These are phyloP conservation scores for Aureobasidium sp. DNA, from an alignment of 2,329 filamentous ascomycete species.

Conservation along the genomic window DNA sequence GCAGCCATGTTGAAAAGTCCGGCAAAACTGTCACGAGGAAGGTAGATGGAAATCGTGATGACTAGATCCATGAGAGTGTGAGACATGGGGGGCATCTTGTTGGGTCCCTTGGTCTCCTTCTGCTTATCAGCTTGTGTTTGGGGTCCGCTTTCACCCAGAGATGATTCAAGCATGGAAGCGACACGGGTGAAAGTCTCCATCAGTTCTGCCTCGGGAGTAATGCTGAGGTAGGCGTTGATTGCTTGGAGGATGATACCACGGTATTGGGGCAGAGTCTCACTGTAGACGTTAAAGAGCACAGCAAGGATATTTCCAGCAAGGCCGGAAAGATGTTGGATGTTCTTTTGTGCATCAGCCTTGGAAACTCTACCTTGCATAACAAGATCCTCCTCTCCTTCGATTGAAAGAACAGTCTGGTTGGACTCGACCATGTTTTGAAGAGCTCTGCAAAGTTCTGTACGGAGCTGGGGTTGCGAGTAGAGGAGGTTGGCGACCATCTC, in stretches of 20 bases:
- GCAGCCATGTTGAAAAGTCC: conserved; percentile 81
- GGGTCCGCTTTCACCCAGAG: conserved; percentile 53
- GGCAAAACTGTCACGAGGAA: conserved; percentile 78
- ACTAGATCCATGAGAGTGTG: conserved; percentile 96
- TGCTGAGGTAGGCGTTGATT: conserved; percentile 89
- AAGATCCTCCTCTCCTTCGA: conserved; percentile 64
- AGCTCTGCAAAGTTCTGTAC: conserved; percentile 78
- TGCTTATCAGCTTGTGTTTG: conserved; percentile 57
- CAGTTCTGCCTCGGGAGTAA: conserved; percentile 58
- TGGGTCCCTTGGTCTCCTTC: conserved; percentile 39
- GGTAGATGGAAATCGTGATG: conserved; percentile 90
- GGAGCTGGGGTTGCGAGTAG: conserved; percentile 83
- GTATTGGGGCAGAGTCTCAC: conserved; percentile 87
- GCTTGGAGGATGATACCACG: conserved; percentile 86
- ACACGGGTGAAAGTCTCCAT: conserved; percentile 85
- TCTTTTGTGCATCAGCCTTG: conserved; percentile 67
- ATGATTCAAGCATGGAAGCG: conserved; percentile 70
- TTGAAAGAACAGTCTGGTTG: conserved; percentile 69
- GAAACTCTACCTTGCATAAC: conserved; percentile 72
- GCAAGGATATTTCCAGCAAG: conserved; percentile 87
- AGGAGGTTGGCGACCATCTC: conserved; percentile 86
- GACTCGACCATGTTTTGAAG: conserved; percentile 86
- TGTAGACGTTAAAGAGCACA: conserved; percentile 98
- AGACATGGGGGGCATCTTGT: conserved; percentile 80
- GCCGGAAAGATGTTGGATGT: conserved; percentile 69